These are phyloP conservation scores for Celoporthe dispersa DNA, from an alignment of 2,329 filamentous ascomycete genomes.

Conservation along the genomic window DNA sequence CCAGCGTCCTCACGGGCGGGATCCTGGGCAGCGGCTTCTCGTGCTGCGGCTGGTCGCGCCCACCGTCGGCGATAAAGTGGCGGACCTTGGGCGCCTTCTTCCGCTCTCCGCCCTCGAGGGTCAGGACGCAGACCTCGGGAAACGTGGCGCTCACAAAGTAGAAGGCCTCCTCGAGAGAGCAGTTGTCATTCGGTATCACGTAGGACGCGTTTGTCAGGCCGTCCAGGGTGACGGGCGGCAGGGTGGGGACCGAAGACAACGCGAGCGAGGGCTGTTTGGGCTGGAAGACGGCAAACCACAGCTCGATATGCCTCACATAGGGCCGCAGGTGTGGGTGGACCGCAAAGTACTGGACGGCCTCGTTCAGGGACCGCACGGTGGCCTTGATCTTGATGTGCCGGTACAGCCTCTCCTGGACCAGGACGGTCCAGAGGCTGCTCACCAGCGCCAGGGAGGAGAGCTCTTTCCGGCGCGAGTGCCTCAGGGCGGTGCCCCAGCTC, in stretches of 20 bases:
- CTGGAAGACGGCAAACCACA: slow-evolving; percentile 79
- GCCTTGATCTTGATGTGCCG: slow-evolving; percentile 78
- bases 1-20: slow-evolving; percentile 65
- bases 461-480: slow-evolving; percentile 69
- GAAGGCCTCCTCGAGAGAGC: slow-evolving; percentile 72
- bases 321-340: slow-evolving; percentile 60
- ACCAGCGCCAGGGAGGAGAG: slow-evolving; percentile 69
- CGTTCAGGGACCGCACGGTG: slow-evolving; percentile 63
- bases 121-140: slow-evolving; percentile 67
- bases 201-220: slow-evolving; percentile 63
- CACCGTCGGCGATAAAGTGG: slow-evolving; percentile 49
- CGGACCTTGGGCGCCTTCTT: slow-evolving; percentile 73
- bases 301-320: slow-evolving; percentile 74
- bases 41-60: slow-evolving; percentile 8
- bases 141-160: slow-evolving; percentile 63
- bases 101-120: slow-evolving; percentile 76
- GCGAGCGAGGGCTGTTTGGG: slow-evolving; percentile 53
- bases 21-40: slow-evolving; percentile 43
- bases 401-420: slow-evolving; percentile 75
- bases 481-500: slow-evolving; percentile 67
- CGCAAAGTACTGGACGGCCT: slow-evolving; percentile 65
- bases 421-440: slow-evolving; percentile 63
- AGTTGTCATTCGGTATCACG: slow-evolving; percentile 66
- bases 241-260: slow-evolving; percentile 47
- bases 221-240: slow-evolving; percentile 59